These are phyloP conservation scores for Echinochloa phyllopogon DNA, from an alignment of 176 grass and related monocot species.

Conservation along the genomic window DNA sequence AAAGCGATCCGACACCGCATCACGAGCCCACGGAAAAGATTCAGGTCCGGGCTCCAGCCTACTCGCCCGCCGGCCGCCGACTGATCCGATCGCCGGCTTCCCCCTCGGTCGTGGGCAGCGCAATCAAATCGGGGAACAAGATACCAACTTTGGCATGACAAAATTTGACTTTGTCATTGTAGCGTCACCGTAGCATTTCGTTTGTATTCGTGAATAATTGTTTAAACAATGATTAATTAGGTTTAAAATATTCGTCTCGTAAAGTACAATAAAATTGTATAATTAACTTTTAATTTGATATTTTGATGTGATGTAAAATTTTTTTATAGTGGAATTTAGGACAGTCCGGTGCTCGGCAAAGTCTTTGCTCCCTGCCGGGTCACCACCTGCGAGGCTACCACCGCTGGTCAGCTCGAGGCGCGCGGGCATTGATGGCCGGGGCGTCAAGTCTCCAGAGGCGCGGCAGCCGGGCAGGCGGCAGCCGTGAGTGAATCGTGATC, in stretches of 20 bases:
- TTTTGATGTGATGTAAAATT: too few species aligned
- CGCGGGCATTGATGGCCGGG: slow-evolving; percentile 27
- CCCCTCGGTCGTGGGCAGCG: slow-evolving; percentile 3
- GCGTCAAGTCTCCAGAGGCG: neutral
- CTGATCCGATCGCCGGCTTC: neutral
- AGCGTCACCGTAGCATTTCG: too few species aligned
- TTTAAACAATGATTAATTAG: too few species aligned
- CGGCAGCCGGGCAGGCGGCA: neutral
- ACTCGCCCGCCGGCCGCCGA: neutral
- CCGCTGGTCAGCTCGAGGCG: slow-evolving; percentile 15
- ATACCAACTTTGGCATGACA: too few species aligned
- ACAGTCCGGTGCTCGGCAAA: neutral
- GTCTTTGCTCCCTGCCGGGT: neutral
- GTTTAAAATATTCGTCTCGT: too few species aligned
- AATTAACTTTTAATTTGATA: too few species aligned
- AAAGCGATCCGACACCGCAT: neutral
- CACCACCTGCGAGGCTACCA: neutral
- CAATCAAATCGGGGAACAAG: slow-evolving; percentile 18
- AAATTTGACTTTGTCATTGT: too few species aligned
- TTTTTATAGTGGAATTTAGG: too few species aligned
- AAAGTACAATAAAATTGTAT: too few species aligned
- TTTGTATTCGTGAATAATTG: too few species aligned
- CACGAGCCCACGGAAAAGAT: slow-evolving; percentile 6
- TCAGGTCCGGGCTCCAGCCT: too few species aligned
- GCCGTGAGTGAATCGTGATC: neutral